These are phyloP conservation scores for Hemerocallis citrina DNA, from an alignment of 106 monocot species.

Conservation along the genomic window DNA sequence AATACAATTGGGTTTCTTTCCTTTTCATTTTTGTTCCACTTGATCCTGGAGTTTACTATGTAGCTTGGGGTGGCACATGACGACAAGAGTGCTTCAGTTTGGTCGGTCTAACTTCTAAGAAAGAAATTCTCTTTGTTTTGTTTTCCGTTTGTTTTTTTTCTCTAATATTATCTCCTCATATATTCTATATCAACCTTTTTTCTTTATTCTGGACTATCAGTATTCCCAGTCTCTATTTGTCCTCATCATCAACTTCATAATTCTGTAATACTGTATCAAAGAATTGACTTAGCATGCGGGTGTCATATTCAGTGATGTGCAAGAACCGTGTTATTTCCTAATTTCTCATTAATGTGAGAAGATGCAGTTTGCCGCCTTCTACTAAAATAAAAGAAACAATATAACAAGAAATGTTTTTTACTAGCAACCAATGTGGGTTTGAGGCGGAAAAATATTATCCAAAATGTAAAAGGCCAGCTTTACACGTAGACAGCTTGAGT, in stretches of 20 bases:
- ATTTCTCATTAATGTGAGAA: background rate
- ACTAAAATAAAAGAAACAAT: background rate
- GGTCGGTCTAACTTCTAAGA: background rate
- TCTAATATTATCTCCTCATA: background rate
- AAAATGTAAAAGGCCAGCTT: too few relatives aligned
- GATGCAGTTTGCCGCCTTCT: background rate
- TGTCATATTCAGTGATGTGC: background rate
- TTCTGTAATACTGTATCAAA: background rate
- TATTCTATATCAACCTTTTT: background rate
- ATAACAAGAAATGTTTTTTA: background rate
- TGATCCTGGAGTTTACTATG: background rate
- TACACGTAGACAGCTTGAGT: too few relatives aligned
- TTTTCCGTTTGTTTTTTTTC: background rate
- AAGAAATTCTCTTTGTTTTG: background rate
- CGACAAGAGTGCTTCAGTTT: constrained; percentile 1
- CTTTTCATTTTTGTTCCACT: background rate
- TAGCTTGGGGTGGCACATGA: background rate
- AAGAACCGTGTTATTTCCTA: background rate
- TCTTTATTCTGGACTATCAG: background rate
- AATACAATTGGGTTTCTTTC: constrained; percentile 2
- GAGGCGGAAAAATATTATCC: too few relatives aligned
- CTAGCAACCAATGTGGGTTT: too few relatives aligned
- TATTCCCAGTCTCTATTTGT: too few relatives aligned
- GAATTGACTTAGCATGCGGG: background rate
- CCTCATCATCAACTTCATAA: background rate